Evolutionary conservation across 345 rosid species (phyloP), one percentile per base, ranked within the genome.

Genomic region (Salix brachista): DNA sequence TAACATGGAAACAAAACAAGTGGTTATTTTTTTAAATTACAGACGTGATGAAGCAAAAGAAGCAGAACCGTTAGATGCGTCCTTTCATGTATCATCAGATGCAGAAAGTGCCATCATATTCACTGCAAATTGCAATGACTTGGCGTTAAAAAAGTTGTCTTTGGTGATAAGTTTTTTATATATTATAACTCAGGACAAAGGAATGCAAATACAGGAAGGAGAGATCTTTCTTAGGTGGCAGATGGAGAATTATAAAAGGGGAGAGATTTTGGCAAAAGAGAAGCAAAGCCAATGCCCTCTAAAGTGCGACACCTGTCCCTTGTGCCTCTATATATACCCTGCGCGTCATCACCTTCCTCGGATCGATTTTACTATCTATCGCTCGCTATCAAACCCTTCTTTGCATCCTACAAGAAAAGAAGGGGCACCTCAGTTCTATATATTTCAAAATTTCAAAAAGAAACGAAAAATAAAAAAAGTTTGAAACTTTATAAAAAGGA

Each of bases 291-390:
- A 65, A 61, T 77, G 79, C 74, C 87, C 52, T 70, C 76, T 71
- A 73, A 82, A 72, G 56, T 4, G 72, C 65, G 90, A 76, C 88
- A 91, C 88, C 88, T 87, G 86, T 84, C 80, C 67, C 78, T 69
- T 69, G 5, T 50, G 66, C 78, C 79, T 85, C 84, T 79, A 60
- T 80, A 81, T 64, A 37, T 72, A 79, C 75, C 52, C 71, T 50
- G 71, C 91, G 85, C 89, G 89, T 84, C 72, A 72, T 65, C 65
- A 78, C 76, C 64, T 23, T 23, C 64, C 8, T 54, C 75, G 8
- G 64, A 42, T 48, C 64, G 67, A 67, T 44, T 23, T 66, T 71
- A 21, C 62, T 10, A 21, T 3, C n/a, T 21, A n/a, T 54, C 25
- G 2, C 61, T 56, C 28, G 62, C 26, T n/a, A 8, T 76, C 75